These are phyloP conservation scores for Neurospora sp. DNA, from an alignment of 495 filamentous ascomycete genomes.

Conservation along the genomic window DNA sequence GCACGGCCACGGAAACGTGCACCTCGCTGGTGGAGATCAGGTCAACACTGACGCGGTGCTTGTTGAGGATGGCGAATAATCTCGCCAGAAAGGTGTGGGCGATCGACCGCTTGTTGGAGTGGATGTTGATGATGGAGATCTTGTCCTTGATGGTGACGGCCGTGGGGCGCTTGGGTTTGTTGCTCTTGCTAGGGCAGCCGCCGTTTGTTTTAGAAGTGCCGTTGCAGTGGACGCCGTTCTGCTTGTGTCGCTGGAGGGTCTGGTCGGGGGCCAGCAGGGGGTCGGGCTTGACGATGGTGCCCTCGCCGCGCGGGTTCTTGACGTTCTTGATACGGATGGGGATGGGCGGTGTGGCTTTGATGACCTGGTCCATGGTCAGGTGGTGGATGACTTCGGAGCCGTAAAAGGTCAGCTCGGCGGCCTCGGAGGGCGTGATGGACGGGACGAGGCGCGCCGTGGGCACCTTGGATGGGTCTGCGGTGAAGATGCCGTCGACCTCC, in stretches of 20 bases:
- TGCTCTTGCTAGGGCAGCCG: constrained; percentile 27
- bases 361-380: constrained; percentile 97
- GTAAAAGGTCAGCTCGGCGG: constrained; percentile 86
- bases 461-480: constrained; percentile 78
- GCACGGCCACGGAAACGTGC: constrained; percentile 90
- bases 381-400: constrained; percentile 95
- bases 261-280: constrained; percentile 34
- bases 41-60: constrained; percentile 73
- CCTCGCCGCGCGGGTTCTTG: constrained; percentile 78
- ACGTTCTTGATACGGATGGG: constrained; percentile 98
- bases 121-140: constrained; percentile 88
- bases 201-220: neutral
- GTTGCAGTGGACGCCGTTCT: neutral
- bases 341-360: constrained; percentile 71
- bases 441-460: constrained; percentile 68
- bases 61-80: constrained; percentile 79
- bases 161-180: constrained; percentile 51
- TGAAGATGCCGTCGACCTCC: constrained; percentile 88
- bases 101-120: constrained; percentile 70
- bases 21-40: constrained; percentile 91
- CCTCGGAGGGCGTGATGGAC: constrained; percentile 76
- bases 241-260: constrained; percentile 29
- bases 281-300: constrained; percentile 72
- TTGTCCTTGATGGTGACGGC: constrained; percentile 93
- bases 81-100: constrained; percentile 84